These are phyloP conservation scores for Talaromyces sp. DNA, from an alignment of 2,329 filamentous ascomycete genomes.

Conservation along the genomic window DNA sequence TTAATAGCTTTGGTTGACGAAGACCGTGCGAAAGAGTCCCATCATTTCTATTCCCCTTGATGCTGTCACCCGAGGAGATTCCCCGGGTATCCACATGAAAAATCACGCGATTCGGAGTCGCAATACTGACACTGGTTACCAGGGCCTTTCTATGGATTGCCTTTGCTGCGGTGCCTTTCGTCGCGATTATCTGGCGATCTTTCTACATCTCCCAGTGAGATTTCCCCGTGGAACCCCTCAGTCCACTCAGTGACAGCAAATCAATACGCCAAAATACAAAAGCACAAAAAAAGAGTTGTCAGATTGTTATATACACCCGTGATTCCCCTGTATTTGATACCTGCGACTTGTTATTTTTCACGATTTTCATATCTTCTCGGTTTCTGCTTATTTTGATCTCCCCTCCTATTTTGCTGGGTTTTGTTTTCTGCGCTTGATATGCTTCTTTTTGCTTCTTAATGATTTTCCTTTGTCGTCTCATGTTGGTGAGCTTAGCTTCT, in stretches of 20 bases:
- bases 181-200: slow-evolving; percentile 35
- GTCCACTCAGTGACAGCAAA: neutral
- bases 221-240: neutral
- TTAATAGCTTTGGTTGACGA: slow-evolving; percentile 19
- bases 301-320: slow-evolving; percentile 25
- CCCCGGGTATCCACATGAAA: neutral
- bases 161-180: slow-evolving; percentile 32
- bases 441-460: slow-evolving; percentile 17
- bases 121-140: slow-evolving; percentile 34
- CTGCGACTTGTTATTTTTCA: slow-evolving; percentile 22
- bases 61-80: slow-evolving; percentile 8
- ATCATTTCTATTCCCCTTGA: slow-evolving; percentile 15
- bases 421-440: neutral
- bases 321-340: slow-evolving; percentile 42
- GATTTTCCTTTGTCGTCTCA: slow-evolving; percentile 30
- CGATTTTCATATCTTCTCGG: slow-evolving; percentile 26
- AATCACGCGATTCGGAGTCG: slow-evolving; percentile 13
- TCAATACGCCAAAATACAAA: slow-evolving; percentile 1
- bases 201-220: slow-evolving; percentile 24
- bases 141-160: slow-evolving; percentile 36
- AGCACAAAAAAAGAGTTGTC: slow-evolving; percentile 12
- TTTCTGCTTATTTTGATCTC: slow-evolving; percentile 20
- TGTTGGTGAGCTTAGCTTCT: slow-evolving; percentile 14
- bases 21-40: slow-evolving; percentile 19
- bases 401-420: slow-evolving; percentile 9